Conservation (phyloP, 2,329 filamentous ascomycete species). For the Cercospora zeae-maydis region DNA sequence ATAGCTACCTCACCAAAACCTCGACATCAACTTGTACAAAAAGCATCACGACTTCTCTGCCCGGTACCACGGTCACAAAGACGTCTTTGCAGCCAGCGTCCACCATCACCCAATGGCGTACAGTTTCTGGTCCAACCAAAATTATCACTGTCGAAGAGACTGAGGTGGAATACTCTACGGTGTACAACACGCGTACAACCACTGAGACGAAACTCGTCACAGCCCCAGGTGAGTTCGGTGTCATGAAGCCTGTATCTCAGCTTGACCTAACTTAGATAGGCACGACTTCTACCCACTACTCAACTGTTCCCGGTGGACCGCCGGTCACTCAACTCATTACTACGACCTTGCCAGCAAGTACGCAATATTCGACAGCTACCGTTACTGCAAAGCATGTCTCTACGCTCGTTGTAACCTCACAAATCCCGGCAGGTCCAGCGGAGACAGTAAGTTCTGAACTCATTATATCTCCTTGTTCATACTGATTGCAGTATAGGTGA, state of each 20-base stretch:
- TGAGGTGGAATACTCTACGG: background rate
- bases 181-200: conserved; percentile 2
- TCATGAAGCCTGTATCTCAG: background rate
- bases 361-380: background rate
- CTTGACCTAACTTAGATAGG: background rate
- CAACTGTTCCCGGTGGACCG: background rate
- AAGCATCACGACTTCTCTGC: background rate
- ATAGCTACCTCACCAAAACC: background rate
- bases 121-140: conserved; percentile 6
- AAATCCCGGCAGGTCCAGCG: conserved; percentile 1
- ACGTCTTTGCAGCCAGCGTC: background rate
- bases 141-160: conserved; percentile 11
- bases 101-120: background rate
- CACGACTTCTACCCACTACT: background rate
- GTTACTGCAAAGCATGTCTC: background rate
- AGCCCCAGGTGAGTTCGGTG: background rate
- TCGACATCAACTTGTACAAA: background rate
- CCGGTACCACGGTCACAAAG: background rate
- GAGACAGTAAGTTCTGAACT: background rate
- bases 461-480: background rate
- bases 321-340: background rate
- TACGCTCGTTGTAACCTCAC: background rate
- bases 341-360: background rate
- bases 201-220: background rate
- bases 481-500: background rate